Percentiles rank a stretch among this genome's conserved stretches.
Conservation (phyloP, 2,329 filamentous ascomycete species). For the Penicillium sp. region DNA sequence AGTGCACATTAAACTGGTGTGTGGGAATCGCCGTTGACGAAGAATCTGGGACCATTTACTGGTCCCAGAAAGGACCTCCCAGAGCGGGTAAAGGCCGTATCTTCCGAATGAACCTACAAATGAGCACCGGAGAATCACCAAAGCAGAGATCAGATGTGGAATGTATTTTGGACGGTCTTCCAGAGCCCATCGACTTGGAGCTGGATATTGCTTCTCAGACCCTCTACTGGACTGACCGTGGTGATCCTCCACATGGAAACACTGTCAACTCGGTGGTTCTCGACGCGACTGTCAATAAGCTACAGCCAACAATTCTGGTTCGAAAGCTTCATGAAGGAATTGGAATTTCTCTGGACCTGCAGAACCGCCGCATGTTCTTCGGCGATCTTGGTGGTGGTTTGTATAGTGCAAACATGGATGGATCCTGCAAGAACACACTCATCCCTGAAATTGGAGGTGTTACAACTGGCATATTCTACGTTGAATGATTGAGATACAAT, state of each 20-base stretch:
- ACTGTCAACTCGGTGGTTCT: conserved; percentile 2
- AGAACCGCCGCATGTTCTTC: conserved; percentile 9
- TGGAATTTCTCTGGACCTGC: conserved; percentile 8
- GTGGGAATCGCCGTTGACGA: conserved; percentile 7
- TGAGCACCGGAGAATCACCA: neutral
- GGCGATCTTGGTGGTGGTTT: conserved; percentile 13
- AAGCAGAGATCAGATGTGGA: conserved; percentile 3
- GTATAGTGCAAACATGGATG: conserved; percentile 11
- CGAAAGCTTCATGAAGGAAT: conserved; percentile 16
- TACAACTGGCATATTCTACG: conserved; percentile 1
- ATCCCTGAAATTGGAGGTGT: conserved; percentile 5
- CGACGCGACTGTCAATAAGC: neutral
- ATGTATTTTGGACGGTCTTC: conserved; percentile 3
- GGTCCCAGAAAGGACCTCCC: conserved; percentile 9
- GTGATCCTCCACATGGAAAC: conserved; percentile 8
- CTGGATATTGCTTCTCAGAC: neutral
- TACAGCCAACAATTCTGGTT: conserved; percentile 9
- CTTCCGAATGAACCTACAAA: conserved; percentile 1
- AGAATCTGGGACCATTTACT: neutral
- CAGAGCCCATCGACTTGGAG: conserved; percentile 13
- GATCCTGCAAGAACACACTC: conserved; percentile 11
- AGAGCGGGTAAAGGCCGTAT: conserved; percentile 4
- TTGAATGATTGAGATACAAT: neutral
- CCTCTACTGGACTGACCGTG: conserved; percentile 13
- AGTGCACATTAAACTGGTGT: neutral